Conservation (phyloP, 768 basidiomycete genomes). For the Pisolithus marmoratus region DNA sequence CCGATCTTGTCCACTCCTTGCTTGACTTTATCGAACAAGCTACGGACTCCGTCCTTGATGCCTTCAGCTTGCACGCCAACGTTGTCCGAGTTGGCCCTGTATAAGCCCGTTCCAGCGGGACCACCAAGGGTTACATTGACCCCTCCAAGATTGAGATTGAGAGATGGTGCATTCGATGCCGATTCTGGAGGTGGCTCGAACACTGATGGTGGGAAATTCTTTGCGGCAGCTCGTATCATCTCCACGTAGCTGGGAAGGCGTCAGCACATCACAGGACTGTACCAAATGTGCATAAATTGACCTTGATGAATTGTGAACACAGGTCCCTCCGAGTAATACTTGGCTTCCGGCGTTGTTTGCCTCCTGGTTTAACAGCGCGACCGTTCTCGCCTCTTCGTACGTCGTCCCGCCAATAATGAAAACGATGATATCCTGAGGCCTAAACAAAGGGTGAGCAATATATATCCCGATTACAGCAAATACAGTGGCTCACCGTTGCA, state of each 20-base stretch:
- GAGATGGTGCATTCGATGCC: constrained; percentile 62
- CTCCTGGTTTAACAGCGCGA: constrained; percentile 86
- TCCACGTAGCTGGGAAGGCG: constrained; percentile 64
- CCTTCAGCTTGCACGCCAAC: constrained; percentile 80
- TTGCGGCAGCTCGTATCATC: constrained; percentile 75
- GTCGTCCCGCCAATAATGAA: constrained; percentile 97
- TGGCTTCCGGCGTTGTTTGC: constrained; percentile 59
- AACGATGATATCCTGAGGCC: constrained; percentile 93
- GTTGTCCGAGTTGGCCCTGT: constrained; percentile 71
- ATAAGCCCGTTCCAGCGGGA: constrained; percentile 74
- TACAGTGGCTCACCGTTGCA: constrained; percentile 53
- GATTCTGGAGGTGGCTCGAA: constrained; percentile 77
- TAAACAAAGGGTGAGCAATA: constrained; percentile 23
- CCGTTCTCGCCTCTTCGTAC: constrained; percentile 87
- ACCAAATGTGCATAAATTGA: constrained; percentile 31
- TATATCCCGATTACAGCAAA: constrained; percentile 1
- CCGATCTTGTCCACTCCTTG: constrained; percentile 69
- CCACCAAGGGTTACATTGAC: constrained; percentile 96
- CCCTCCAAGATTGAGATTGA: constrained; percentile 88
- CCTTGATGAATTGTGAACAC: constrained; percentile 92
- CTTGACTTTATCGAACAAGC: constrained; percentile 83
- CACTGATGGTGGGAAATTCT: constrained; percentile 55
- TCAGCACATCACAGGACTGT: neutral
- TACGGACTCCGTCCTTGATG: constrained; percentile 82
- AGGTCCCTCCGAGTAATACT: constrained; percentile 88